phyloP scores from a whole-genome alignment of 2,329 filamentous ascomycete species.

The Colletotrichum limetticola region DNA sequence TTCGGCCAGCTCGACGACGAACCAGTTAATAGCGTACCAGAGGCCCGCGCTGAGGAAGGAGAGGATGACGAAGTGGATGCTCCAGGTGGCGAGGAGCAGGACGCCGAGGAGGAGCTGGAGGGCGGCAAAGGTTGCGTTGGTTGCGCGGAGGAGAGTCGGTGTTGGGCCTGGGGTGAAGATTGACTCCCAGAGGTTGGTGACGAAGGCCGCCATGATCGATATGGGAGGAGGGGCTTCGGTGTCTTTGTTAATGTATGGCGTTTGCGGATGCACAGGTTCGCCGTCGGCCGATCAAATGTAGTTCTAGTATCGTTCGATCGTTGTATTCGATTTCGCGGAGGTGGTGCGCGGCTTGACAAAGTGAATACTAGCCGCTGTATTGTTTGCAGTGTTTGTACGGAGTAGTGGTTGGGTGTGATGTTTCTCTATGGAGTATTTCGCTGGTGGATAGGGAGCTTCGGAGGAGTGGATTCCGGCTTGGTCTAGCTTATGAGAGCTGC shows the following conservation, averaged over 20 bases:
- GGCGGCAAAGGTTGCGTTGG: conserved; percentile 87
- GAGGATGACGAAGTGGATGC: conserved; percentile 87
- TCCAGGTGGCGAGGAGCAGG: conserved; percentile 84
- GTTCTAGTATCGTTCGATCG: not conserved
- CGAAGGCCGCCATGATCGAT: conserved; percentile 65
- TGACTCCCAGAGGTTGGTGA: conserved; percentile 87
- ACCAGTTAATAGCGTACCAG: conserved; percentile 98
- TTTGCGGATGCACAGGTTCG: not conserved
- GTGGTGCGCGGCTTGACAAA: not conserved
- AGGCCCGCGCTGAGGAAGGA: conserved; percentile 82
- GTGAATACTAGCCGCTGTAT: not conserved
- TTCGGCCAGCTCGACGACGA: conserved; percentile 73
- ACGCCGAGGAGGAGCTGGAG: conserved; percentile 82
- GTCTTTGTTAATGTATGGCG: not conserved
- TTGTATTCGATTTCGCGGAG: not conserved
- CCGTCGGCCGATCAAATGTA: not conserved
- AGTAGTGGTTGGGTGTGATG: not conserved
- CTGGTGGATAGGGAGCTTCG: not conserved
- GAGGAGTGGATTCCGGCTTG: not conserved
- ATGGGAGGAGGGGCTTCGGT: not conserved
- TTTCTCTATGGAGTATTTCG: not conserved
- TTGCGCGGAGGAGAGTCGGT: conserved; percentile 86
- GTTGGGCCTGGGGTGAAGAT: conserved; percentile 95
- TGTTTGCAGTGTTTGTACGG: not conserved
- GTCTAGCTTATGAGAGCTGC: not conserved